Conservation (phyloP, 768 basidiomycete genomes). For the Crepidotus variabilis region DNA sequence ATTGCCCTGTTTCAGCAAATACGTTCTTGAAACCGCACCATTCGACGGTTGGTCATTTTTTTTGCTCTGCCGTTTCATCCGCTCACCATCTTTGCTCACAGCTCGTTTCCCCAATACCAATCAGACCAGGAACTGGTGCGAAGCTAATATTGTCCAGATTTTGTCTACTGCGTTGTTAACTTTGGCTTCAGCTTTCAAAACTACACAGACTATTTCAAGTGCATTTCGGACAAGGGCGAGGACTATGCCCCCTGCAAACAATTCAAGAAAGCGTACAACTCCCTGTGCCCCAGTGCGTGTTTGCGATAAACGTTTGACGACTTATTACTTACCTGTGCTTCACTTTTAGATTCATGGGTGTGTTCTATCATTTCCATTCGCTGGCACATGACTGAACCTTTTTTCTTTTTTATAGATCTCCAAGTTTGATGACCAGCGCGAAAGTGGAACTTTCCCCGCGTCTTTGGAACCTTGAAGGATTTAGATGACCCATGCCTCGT, state of each 20-base stretch:
- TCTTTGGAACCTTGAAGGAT: conserved; percentile 62
- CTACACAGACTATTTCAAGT: conserved; percentile 99
- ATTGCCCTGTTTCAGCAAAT: conserved; percentile 54
- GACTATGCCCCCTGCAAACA: conserved; percentile 99
- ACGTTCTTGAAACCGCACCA: conserved; percentile 88
- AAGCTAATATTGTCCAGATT: neutral
- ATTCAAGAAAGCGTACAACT: conserved; percentile 94
- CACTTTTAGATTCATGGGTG: conserved; percentile 84
- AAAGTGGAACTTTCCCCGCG: conserved; percentile 88
- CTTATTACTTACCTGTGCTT: conserved; percentile 5
- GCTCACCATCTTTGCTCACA: conserved; percentile 21
- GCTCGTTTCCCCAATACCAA: conserved; percentile 89
- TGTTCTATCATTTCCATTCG: conserved; percentile 11
- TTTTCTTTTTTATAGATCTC: conserved; percentile 47
- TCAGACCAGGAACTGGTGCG: conserved; percentile 95
- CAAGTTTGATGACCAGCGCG: conserved; percentile 95
- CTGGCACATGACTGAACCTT: conserved; percentile 4
- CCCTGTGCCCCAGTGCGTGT: conserved; percentile 95
- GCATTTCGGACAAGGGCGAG: conserved; percentile 94
- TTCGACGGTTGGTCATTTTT: conserved; percentile 71
- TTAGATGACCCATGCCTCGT: conserved; percentile 1
- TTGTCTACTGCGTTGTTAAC: neutral
- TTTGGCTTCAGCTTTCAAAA: conserved; percentile 71
- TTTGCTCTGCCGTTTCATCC: neutral
- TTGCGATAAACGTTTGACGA: neutral